phyloP scores from a whole-genome alignment of 2,329 filamentous ascomycete species.

The Xylariaceae sp. region DNA sequence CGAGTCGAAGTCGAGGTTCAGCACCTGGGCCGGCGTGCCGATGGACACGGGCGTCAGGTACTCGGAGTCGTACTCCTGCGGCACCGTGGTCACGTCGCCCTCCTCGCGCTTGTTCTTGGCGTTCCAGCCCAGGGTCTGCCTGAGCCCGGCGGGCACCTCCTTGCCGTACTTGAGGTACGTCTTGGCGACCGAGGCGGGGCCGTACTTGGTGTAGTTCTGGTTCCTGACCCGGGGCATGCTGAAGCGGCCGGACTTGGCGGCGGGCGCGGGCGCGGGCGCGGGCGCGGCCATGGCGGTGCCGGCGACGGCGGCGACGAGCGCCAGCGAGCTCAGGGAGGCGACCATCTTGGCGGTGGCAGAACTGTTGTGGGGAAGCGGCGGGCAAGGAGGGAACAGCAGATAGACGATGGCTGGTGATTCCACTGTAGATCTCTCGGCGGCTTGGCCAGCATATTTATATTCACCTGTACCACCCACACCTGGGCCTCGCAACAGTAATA shows the following conservation, averaged over 20 bases:
- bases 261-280: constrained; percentile 12
- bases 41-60: constrained; percentile 25
- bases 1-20: constrained; percentile 28
- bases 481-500: too few relatives aligned
- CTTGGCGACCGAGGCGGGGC: constrained; percentile 19
- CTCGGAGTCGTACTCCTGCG: constrained; percentile 23
- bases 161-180: constrained; percentile 24
- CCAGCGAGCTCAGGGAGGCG: constrained; percentile 10
- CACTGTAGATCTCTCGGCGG: too few relatives aligned
- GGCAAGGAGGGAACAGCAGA: too few relatives aligned
- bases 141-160: constrained; percentile 17
- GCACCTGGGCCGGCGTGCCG: constrained; percentile 25
- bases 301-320: constrained; percentile 15
- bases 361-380: too few relatives aligned
- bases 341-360: too few relatives aligned
- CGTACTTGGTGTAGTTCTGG: constrained; percentile 18
- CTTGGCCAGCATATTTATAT: too few relatives aligned
- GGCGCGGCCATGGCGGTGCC: constrained; percentile 18
- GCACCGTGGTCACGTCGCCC: constrained; percentile 19
- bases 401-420: too few relatives aligned
- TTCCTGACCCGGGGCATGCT: constrained; percentile 20
- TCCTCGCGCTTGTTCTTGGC: constrained; percentile 15
- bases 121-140: constrained; percentile 16
- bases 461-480: too few relatives aligned
- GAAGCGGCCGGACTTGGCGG: constrained; percentile 17